These are phyloP conservation scores for Tanozyma kutaoensis DNA, from an alignment of 805 yeast species.

Conservation along the genomic window DNA sequence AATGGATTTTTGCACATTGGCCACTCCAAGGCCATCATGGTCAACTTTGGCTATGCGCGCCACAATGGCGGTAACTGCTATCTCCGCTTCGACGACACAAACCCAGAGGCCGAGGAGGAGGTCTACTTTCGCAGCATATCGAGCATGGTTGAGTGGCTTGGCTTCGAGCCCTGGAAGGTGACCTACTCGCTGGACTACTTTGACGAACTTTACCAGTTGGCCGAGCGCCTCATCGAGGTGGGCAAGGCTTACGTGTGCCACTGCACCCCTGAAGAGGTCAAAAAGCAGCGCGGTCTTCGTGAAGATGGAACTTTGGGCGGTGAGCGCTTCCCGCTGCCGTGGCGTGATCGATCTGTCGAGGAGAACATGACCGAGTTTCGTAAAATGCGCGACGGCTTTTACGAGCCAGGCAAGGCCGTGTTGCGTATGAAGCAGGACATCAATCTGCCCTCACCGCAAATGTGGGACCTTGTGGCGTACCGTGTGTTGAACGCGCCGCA, in stretches of 20 bases:
- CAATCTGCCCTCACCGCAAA: slow-evolving; percentile 85
- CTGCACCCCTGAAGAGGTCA: slow-evolving; percentile 85
- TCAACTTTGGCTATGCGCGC: slow-evolving; percentile 94
- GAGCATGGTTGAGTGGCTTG: slow-evolving; percentile 86
- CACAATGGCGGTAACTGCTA: slow-evolving; percentile 79
- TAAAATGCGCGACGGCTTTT: slow-evolving; percentile 83
- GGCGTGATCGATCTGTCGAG: slow-evolving; percentile 60
- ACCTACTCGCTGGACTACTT: slow-evolving; percentile 96
- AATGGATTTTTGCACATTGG: slow-evolving; percentile 97
- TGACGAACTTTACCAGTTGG: slow-evolving; percentile 76
- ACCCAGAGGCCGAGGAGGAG: slow-evolving; percentile 98
- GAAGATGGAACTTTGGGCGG: slow-evolving; percentile 93
- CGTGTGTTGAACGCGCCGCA: slow-evolving; percentile 93
- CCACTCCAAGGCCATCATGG: slow-evolving; percentile 95
- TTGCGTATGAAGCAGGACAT: slow-evolving; percentile 95
- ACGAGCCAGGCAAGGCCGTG: slow-evolving; percentile 83
- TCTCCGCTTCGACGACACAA: slow-evolving; percentile 92
- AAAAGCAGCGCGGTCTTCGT: slow-evolving; percentile 78
- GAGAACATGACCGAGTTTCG: slow-evolving; percentile 72
- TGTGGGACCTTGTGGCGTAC: slow-evolving; percentile 99
- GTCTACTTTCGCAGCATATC: slow-evolving; percentile 73
- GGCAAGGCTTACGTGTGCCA: slow-evolving; percentile 87
- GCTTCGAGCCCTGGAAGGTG: slow-evolving; percentile 85
- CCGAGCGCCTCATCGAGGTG: slow-evolving; percentile 60
- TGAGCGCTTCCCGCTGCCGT: slow-evolving; percentile 70